Conservation (phyloP, 352 stramenopile species). For the Halophytophthora batemanensis region DNA sequence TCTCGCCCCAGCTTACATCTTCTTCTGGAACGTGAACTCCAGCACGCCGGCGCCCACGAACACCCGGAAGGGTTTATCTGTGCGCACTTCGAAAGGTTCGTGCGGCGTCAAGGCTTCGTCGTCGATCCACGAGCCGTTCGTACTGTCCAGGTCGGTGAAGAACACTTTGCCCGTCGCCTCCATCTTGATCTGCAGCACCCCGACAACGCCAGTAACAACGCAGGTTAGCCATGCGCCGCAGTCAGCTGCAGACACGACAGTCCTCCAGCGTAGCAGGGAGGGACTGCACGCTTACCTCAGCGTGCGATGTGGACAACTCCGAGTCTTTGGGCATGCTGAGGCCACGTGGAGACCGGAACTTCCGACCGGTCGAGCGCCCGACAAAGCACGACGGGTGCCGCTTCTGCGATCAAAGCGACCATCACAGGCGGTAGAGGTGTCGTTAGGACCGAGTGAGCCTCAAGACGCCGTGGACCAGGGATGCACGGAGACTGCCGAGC, state of each 20-base stretch:
- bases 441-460: not conserved
- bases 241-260: not conserved
- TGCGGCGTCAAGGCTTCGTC: slow-evolving; percentile 42
- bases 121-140: slow-evolving; percentile 76
- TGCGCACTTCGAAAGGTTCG: slow-evolving; percentile 42
- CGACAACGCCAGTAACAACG: not conserved
- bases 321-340: slow-evolving; percentile 77
- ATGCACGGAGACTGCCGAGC: not conserved
- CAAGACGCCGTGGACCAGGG: not conserved
- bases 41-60: slow-evolving; percentile 54
- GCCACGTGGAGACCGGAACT: slow-evolving; percentile 67
- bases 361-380: slow-evolving; percentile 74
- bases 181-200: slow-evolving; percentile 52
- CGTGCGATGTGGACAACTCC: slow-evolving; percentile 82
- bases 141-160: slow-evolving; percentile 80
- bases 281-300: slow-evolving; percentile 33
- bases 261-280: not conserved
- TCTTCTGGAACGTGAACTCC: slow-evolving; percentile 49
- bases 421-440: slow-evolving; percentile 1
- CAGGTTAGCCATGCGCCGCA: not conserved
- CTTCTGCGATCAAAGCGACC: slow-evolving; percentile 17
- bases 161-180: slow-evolving; percentile 54
- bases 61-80: slow-evolving; percentile 42
- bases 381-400: slow-evolving; percentile 61
- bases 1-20: slow-evolving; percentile 16